Evolutionary conservation across 2,329 filamentous ascomycete species (phyloP).

Genomic region (Aspergillus oerlinghausenensis): DNA sequence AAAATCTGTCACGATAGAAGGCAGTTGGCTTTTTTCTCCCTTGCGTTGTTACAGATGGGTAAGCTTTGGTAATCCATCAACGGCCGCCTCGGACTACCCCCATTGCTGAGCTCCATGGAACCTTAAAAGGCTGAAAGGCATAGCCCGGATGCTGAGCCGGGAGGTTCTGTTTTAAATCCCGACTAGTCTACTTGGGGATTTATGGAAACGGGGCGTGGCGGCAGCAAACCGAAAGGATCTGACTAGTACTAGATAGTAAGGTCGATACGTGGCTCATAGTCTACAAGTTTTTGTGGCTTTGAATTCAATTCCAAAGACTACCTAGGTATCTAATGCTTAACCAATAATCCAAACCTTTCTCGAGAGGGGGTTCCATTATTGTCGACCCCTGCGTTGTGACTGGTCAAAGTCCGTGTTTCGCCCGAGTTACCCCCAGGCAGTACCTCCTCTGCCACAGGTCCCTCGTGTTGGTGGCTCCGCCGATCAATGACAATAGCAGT

Average conservation of each 20-base stretch:
- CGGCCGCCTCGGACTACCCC: background rate
- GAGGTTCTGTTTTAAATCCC: background rate
- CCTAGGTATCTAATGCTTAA: background rate
- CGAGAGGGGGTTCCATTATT: background rate
- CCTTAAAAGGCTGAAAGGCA: background rate
- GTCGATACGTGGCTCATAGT: background rate
- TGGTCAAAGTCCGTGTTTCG: background rate
- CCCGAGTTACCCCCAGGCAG: background rate
- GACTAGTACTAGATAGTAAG: too few species aligned
- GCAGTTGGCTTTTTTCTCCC: background rate
- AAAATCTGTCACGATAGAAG: background rate
- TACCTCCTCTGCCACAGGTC: background rate
- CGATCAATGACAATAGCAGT: background rate
- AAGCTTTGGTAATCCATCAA: slow-evolving; percentile 10
- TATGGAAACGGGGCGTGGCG: background rate
- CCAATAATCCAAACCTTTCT: background rate
- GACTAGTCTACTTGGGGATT: too few species aligned
- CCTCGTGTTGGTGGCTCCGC: background rate
- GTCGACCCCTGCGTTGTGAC: background rate
- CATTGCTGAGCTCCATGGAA: slow-evolving; percentile 12
- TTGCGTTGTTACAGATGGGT: background rate
- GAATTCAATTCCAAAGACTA: background rate
- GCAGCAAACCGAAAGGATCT: too few species aligned
- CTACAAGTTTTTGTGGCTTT: background rate
- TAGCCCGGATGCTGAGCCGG: slow-evolving; percentile 8